phyloP scores from a whole-genome alignment of 208 protist species.

The Herpetomonas muscarum region DNA sequence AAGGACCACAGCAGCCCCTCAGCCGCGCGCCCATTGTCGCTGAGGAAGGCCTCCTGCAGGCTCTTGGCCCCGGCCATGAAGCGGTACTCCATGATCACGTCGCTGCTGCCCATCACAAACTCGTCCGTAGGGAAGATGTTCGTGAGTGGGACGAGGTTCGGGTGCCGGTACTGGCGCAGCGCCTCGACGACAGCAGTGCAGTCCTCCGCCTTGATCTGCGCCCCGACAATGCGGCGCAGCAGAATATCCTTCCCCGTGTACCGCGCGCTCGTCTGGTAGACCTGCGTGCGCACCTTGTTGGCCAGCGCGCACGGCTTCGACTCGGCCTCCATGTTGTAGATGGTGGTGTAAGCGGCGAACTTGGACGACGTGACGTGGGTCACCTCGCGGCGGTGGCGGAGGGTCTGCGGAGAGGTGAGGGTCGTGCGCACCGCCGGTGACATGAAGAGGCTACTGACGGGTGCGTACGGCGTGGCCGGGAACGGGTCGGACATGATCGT shows the following conservation, averaged over 20 bases:
- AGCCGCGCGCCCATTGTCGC: slow-evolving; percentile 47
- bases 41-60: slow-evolving; percentile 76
- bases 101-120: slow-evolving; percentile 81
- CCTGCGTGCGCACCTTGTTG: slow-evolving; percentile 61
- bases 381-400: slow-evolving; percentile 36
- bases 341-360: slow-evolving; percentile 83
- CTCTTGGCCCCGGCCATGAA: slow-evolving; percentile 74
- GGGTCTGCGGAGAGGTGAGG: slow-evolving; percentile 25
- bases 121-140: slow-evolving; percentile 73
- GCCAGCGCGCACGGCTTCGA: slow-evolving; percentile 48
- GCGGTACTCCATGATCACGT: slow-evolving; percentile 86
- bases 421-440: slow-evolving; percentile 51
- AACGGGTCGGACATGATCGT: slow-evolving; percentile 60
- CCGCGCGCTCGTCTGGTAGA: slow-evolving; percentile 72
- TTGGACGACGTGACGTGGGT: slow-evolving; percentile 80
- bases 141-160: slow-evolving; percentile 75
- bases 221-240: slow-evolving; percentile 69
- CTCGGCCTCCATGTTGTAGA: slow-evolving; percentile 82
- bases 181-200: slow-evolving; percentile 47
- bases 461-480: slow-evolving; percentile 76
- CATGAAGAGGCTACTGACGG: slow-evolving; percentile 73
- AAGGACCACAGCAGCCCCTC: slow-evolving; percentile 87
- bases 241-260: slow-evolving; percentile 75
- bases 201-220: slow-evolving; percentile 45
- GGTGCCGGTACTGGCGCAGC: slow-evolving; percentile 72